Evolutionary conservation across 176 grass and related monocot genomes (phyloP), one percentile per base, ranked within the genome.

Genomic region (Oryza punctata): DNA sequence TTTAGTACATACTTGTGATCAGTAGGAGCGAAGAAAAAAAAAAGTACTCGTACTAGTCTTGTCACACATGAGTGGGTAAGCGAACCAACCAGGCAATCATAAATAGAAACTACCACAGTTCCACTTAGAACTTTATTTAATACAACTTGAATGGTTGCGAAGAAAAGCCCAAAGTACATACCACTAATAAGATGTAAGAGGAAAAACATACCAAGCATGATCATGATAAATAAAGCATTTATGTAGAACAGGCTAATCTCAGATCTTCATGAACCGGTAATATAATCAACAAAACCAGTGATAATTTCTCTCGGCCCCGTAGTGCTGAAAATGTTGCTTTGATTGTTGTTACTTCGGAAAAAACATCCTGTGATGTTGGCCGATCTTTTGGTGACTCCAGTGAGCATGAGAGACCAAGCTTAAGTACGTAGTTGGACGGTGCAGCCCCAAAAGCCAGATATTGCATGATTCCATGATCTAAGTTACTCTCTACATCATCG

Each of bases 381-480:
- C 81, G 76, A 87, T 93, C 81, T 81, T 78, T 87, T 15, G 87
- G 87, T 50, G 29, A 23, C 54, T 78, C 70, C 5, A 72, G 29
- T 16, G 88, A 73, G 75, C 88, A 93, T 12, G 71, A 60, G 63
- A 93, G 80, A 5, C 87, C 84, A 63, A 89, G 45, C 65, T 76
- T 87, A 78, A 85, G 41, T 27, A 89, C 63, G 41, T 27, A 89
- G 70, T 21, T 70, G 19, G 27, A 70, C 5, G 40, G 77, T 50
- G 79, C 79, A 87, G 27, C 49, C 77, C 15, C 50, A 13, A 12
- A 28, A 10, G n/a, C 65, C 40, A 7, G 11, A 37, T 24, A 41
- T 63, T 47, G 40, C 37, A 35, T 47, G 47, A 9, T 69, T 47
- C 61, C 72, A 16, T 15, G 26, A 38, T 47, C 40, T 11, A 21